Evolutionary conservation across 495 filamentous ascomycete genomes (phyloP).

Genomic region (Pyrenopolyporus hunteri): DNA sequence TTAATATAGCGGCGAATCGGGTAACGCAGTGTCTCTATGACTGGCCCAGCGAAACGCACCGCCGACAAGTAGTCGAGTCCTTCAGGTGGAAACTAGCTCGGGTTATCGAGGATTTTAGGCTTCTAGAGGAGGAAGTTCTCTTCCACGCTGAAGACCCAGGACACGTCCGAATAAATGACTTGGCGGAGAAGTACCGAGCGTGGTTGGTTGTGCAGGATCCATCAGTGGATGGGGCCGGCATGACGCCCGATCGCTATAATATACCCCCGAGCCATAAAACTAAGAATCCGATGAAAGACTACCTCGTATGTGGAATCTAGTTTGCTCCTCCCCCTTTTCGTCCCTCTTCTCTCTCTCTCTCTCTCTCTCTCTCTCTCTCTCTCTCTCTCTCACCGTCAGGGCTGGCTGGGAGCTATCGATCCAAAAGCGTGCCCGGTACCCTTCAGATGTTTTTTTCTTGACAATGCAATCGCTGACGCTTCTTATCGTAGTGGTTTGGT

Average conservation of each 20-base stretch:
- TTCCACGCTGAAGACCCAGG: neutral
- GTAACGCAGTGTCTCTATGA: neutral
- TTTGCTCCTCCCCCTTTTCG: neutral
- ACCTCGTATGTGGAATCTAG: conserved; percentile 7
- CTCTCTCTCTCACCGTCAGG: neutral
- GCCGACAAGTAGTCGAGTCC: neutral
- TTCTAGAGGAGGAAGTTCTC: neutral
- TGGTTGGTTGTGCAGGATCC: conserved; percentile 22
- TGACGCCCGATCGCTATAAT: conserved; percentile 12
- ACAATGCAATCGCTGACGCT: neutral
- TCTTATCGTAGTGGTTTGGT: conserved; percentile 22
- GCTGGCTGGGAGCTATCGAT: neutral
- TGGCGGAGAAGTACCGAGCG: conserved; percentile 9
- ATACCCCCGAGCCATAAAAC: neutral
- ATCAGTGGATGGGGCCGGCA: conserved; percentile 22
- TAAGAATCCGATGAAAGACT: neutral
- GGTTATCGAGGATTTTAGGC: neutral
- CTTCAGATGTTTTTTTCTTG: too few relatives aligned
- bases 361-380: neutral
- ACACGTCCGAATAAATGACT: conserved; percentile 8
- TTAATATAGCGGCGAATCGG: neutral
- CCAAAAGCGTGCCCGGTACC: neutral
- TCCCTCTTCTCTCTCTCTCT: too few relatives aligned
- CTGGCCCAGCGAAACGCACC: neutral
- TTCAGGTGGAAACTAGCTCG: neutral